A percentile compares a stretch with the other conserved stretches of the same genome.
phyloP scores from a whole-genome alignment of 106 monocot genomes.

The Dioscorea zingiberensis region DNA sequence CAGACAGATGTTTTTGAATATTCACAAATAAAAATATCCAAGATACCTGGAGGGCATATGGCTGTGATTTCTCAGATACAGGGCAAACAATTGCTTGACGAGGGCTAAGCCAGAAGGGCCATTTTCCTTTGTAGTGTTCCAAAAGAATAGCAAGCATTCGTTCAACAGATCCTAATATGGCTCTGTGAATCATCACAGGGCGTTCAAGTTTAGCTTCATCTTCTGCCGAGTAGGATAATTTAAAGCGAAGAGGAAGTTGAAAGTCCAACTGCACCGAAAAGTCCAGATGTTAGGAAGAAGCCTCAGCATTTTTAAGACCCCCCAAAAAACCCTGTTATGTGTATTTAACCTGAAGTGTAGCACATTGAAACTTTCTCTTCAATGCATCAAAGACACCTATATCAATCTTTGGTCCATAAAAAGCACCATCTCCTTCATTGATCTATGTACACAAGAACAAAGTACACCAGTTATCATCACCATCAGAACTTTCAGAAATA shows the following conservation, averaged over 20 bases:
- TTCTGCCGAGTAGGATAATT: slow-evolving; percentile 84
- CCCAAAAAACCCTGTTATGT: neutral
- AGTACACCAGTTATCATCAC: no score
- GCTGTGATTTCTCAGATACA: slow-evolving; percentile 65
- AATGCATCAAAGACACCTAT: slow-evolving; percentile 96
- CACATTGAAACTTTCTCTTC: slow-evolving; percentile 99
- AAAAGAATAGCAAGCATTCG: slow-evolving; percentile 98
- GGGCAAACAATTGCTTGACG: slow-evolving; percentile 95
- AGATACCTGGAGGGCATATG: slow-evolving; percentile 74
- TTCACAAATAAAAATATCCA: no score
- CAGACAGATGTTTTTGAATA: no score
- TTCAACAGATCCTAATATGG: slow-evolving; percentile 93
- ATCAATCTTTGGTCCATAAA: slow-evolving; percentile 99
- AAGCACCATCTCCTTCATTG: slow-evolving; percentile 99
- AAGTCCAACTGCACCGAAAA: slow-evolving; percentile 80
- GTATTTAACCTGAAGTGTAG: slow-evolving; percentile 80
- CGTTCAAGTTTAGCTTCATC: slow-evolving; percentile 86
- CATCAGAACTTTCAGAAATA: no score
- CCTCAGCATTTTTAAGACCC: neutral
- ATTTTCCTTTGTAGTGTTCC: slow-evolving; percentile 99
- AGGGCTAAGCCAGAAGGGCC: slow-evolving; percentile 99
- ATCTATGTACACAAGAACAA: slow-evolving; percentile 26
- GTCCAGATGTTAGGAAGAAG: slow-evolving; percentile 10
- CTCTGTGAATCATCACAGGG: slow-evolving; percentile 98
- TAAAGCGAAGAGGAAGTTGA: slow-evolving; percentile 90